Conservation (phyloP, 495 filamentous ascomycete genomes). For the Tuber borchii region DNA sequence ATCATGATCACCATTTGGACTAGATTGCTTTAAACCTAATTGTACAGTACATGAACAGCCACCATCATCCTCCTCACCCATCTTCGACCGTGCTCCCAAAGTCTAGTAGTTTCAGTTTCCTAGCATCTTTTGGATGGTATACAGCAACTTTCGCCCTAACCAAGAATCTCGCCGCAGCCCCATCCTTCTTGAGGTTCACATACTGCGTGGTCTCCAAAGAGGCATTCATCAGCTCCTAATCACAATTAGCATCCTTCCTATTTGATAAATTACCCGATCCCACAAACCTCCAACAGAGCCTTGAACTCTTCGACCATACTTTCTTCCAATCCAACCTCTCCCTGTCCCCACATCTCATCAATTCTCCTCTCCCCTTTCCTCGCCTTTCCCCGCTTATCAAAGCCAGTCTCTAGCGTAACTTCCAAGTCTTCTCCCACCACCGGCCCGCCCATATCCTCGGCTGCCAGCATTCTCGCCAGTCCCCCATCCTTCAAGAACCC, state of each 20-base stretch:
- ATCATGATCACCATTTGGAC: neutral
- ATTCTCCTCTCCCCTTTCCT: slow-evolving; percentile 43
- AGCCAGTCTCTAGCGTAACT: slow-evolving; percentile 46
- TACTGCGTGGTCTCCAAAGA: slow-evolving; percentile 53
- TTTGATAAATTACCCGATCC: slow-evolving; percentile 45
- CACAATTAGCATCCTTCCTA: neutral
- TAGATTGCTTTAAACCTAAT: neutral
- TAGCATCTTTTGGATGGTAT: slow-evolving; percentile 78
- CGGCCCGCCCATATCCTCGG: slow-evolving; percentile 78
- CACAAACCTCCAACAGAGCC: slow-evolving; percentile 51
- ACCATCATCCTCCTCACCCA: slow-evolving; percentile 5
- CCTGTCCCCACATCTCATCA: slow-evolving; percentile 61
- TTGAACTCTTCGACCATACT: slow-evolving; percentile 56
- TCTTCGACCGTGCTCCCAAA: slow-evolving; percentile 73
- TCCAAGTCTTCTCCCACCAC: slow-evolving; percentile 68
- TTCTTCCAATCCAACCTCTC: slow-evolving; percentile 59
- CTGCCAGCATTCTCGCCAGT: slow-evolving; percentile 73
- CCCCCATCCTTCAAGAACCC: slow-evolving; percentile 62
- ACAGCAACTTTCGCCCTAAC: slow-evolving; percentile 77
- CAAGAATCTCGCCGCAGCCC: slow-evolving; percentile 74
- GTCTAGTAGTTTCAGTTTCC: slow-evolving; percentile 67
- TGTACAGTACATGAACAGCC: neutral
- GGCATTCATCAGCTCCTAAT: slow-evolving; percentile 33
- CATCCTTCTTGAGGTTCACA: slow-evolving; percentile 62
- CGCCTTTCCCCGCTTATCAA: slow-evolving; percentile 42